Evolutionary conservation across 192 early-diverging fungal species (phyloP), one percentile per base, ranked within the genome.

Genomic region (Umbelopsis isabellina): DNA sequence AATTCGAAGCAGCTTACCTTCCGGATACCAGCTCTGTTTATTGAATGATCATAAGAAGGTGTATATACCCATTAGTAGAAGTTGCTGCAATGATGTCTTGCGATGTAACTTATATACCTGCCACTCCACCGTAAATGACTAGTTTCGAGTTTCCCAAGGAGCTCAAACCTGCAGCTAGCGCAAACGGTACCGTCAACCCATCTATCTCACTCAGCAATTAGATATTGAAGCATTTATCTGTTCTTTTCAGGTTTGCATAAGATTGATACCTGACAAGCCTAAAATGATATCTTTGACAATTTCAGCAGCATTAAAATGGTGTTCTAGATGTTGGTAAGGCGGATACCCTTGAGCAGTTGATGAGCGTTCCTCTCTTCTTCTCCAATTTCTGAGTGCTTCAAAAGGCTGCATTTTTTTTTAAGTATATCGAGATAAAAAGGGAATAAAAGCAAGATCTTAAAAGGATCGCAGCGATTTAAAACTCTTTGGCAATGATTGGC

Each of bases 181-280:
- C 89, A 80, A 90, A 90, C 12, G 87, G 87, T 9, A 90, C 82
- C 9, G 79, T 83, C n/a, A 81, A 76, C 10, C 82, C 82, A 72
- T 83, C 82, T 76, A 47, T 47, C 27, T 67, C 10, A 5, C 0
- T 41, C 37, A 9, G 10, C 1, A 22, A 12, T 53, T 53, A 53
- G 23, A 20, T 3, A 22, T 20, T 23, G 23, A 12, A 53, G n/a
- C 23, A 0, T 4, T 27, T 4, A 10, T 49, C 20, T 49, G 12
- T 48, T 7, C 20, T 52, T 30, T 51, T 49, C 27, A n/a, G 12
- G 18, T n/a, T 51, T 58, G 21, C 21, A 16, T 20, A 30, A 22
- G 51, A 1, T 33, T 13, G 13, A 49, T 69, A 77, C 75, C 75
- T 20, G 78, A 80, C 18, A 83, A 64, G 27, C 82, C 82, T 25